Percentiles rank a stretch among this genome's conserved stretches.
These are phyloP conservation scores for Monosporascus sp. DNA, from an alignment of 2,329 filamentous ascomycete species.

Conservation along the genomic window DNA sequence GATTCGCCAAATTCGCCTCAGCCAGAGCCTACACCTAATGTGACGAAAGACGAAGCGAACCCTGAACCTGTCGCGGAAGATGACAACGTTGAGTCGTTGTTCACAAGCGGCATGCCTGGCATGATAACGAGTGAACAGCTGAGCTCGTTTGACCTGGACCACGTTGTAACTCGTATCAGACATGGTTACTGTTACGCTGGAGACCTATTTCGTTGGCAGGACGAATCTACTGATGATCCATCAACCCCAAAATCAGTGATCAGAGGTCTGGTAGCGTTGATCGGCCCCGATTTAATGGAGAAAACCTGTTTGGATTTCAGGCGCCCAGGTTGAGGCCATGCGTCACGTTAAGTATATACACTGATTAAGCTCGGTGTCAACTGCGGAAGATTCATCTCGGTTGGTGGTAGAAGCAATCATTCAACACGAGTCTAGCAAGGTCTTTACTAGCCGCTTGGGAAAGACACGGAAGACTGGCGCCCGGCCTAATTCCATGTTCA, in stretches of 20 bases:
- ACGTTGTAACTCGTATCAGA: constrained; percentile 48
- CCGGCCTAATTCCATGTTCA: no score
- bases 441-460: no score
- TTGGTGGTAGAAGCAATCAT: no score
- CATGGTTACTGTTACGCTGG: constrained; percentile 16
- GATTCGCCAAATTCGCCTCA: not conserved
- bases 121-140: constrained; percentile 52
- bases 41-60: constrained; percentile 5
- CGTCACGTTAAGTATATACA: no score
- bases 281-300: constrained; percentile 55
- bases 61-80: constrained; percentile 4
- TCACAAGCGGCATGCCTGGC: constrained; percentile 62
- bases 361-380: no score
- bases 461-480: no score
- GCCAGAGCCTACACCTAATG: constrained; percentile 1
- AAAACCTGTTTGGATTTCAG: constrained; percentile 55
- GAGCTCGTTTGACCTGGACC: constrained; percentile 49
- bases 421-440: no score
- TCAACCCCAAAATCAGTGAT: constrained; percentile 55
- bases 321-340: not conserved
- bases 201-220: constrained; percentile 50
- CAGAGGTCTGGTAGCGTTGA: constrained; percentile 60
- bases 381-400: no score
- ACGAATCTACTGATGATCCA: constrained; percentile 42
- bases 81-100: constrained; percentile 34